Evolutionary conservation across 257 asterid species (phyloP).

Genomic region (Scutellaria minor): DNA sequence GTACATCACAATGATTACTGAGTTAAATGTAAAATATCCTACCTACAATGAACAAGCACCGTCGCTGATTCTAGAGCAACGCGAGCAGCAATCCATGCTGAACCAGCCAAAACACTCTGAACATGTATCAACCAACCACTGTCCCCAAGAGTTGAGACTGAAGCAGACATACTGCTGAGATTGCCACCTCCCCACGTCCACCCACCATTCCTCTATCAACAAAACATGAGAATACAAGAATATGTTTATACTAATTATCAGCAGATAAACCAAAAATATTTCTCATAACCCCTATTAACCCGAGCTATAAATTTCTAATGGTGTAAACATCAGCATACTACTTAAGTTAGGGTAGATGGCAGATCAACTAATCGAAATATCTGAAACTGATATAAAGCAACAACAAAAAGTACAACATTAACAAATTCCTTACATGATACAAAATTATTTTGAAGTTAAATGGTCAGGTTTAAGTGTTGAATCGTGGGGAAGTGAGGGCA

Average conservation of each 20-base stretch:
- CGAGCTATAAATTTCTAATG: constrained; percentile 13
- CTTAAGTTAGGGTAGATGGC: not conserved
- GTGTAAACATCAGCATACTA: not conserved
- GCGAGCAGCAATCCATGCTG: constrained; percentile 99
- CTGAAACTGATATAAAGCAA: constrained; percentile 26
- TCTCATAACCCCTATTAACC: constrained; percentile 14
- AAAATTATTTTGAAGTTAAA: constrained; percentile 7
- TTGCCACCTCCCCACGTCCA: constrained; percentile 99
- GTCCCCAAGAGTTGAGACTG: constrained; percentile 96
- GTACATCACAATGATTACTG: constrained; percentile 9
- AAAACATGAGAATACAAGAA: constrained; percentile 24
- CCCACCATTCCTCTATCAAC: constrained; percentile 89
- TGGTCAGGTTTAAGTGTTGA: not conserved
- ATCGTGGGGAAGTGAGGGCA: not conserved
- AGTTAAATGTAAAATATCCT: constrained; percentile 34
- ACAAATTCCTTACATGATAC: not conserved
- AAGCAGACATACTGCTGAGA: constrained; percentile 99
- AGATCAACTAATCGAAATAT: constrained; percentile 19
- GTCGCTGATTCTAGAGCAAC: constrained; percentile 94
- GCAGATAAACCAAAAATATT: constrained; percentile 27
- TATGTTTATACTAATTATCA: constrained; percentile 8
- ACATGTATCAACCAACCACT: constrained; percentile 98
- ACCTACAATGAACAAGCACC: constrained; percentile 99
- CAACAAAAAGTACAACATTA: not conserved
- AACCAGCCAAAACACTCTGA: constrained; percentile 95